Evolutionary conservation across 768 basidiomycete species (phyloP), one percentile per base, ranked within the genome.

Genomic region (Hericium coralloides): DNA sequence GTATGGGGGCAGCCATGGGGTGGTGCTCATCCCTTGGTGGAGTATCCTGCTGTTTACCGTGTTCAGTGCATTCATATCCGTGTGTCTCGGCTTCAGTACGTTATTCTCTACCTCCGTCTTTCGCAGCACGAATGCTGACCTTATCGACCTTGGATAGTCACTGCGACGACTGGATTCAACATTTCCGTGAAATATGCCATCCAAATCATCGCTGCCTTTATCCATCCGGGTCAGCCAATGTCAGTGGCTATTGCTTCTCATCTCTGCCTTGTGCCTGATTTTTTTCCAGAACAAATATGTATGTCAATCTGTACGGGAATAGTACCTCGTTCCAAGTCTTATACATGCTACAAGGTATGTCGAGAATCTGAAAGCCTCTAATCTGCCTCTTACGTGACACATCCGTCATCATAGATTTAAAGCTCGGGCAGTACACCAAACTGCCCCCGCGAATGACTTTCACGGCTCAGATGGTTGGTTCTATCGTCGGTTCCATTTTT

Each of bases 391-490:
- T 25, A 39, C 31, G 18, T 26, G 23, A 14, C 31, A 8, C 37
- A 41, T 12, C 12, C 14, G 7, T 23, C 25, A 8, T 10, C 20
- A 4, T 15, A 71, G 79, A 78, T 64, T 65, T 79, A 31, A 80
- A 81, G 63, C 69, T 80, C 17, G 81, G 79, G 12, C 79, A 80
- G 60, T 81, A 81, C 63, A 76, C 71, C 23, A 82, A 83, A 64
- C 68, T 82, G 50, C 76, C 78, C 1, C 81, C 80, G 6, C 66
- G 76, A 10, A 61, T 71, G 17, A 79, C 79, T 1, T 82, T 83
- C 57, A 66, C 63, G 10, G 71, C 72, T 4, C 80, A 81, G 60
- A 66, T 82, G 72, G 69, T 73, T 4, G 78, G 80, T 1, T 78
- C 78, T 12, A 74, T 81, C 55, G 63, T 81, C 31, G 79, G 79